Conservation (phyloP, 257 asterid species). For the Penstemon newberryi region DNA sequence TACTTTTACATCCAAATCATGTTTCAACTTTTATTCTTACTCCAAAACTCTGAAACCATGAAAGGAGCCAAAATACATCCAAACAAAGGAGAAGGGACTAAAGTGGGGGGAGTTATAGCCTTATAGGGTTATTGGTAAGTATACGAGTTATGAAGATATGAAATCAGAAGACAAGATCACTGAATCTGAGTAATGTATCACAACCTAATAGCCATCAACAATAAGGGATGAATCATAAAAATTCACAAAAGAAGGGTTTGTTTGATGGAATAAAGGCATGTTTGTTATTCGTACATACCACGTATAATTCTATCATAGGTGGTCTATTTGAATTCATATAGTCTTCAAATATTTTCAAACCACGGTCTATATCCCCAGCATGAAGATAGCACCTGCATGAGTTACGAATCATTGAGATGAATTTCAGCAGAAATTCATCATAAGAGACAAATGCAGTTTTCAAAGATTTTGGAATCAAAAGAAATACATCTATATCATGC, state of each 20-base stretch:
- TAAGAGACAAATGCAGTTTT: conserved; percentile 15
- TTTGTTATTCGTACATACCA: conserved; percentile 50
- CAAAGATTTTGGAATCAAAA: conserved; percentile 6
- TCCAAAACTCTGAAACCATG: no score
- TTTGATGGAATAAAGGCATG: conserved; percentile 21
- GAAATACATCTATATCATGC: conserved; percentile 7
- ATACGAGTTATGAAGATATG: background rate
- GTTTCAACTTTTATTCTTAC: no score
- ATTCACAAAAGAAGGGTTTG: background rate
- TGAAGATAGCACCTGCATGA: conserved; percentile 73
- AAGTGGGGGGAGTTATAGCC: no score
- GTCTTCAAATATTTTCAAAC: conserved; percentile 64
- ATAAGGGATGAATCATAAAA: background rate
- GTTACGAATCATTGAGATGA: conserved; percentile 11
- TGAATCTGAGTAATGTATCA: background rate
- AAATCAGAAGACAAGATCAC: conserved; percentile 6
- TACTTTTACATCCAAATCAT: no score
- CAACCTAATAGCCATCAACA: conserved; percentile 2
- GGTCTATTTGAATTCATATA: conserved; percentile 61
- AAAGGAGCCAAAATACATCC: no score
- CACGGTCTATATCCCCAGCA: conserved; percentile 76
- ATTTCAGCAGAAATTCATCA: conserved; percentile 3
- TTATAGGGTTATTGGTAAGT: background rate
- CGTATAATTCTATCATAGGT: conserved; percentile 59
- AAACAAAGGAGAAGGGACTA: no score